Base-by-base conservation (phyloP, 768 basidiomycete species). In the Tulasnella calospora region DNA sequence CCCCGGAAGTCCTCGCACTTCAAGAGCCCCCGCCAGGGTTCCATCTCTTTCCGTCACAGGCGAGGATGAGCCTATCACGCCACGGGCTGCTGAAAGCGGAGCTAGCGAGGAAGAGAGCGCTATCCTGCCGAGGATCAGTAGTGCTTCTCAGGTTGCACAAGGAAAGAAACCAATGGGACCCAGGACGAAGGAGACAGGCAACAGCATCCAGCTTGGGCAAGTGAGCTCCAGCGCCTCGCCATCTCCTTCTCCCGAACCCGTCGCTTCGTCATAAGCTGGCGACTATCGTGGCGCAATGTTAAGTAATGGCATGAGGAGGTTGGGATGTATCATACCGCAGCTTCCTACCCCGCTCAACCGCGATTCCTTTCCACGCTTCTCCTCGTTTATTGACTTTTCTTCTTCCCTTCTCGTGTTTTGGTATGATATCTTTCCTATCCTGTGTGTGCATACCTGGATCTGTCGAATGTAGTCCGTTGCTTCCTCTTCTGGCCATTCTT, bases 101-200 rank as follows among this genome's bases (percentile, higher is more conserved):
- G 67, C 30, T 30, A 69, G 19, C 19, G 35, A 71, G 70, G 70
- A 71, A 35, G 70, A 71, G 35, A n/a, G 17, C 27, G 33, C 70
- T 71, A 27, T 41, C 40, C 70, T 71, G 10, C 9, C 4, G 23
- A 71, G 70, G 35, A 71, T 17, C 40, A 41, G 12, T 7, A 71
- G 70, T 30, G 15, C 70, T 12, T 41, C 40, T 44, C 72, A 30
- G 23, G 44, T 46, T 41, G 41, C 30, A 17, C 74, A 51, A 15
- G 74, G 74, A 30, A 75, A 75, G 74, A 40, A 44, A 55, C 74
- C 74, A 33, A 75, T 75, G 74, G 74, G 74, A 47, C 74, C 74
- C 30, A 75, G 74, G 51, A 46, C 21, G 27, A 75, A 75, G 51
- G 74, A 75, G 27, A 75, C 74, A 7, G 70, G 70, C 15, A 75